Evolutionary conservation across 176 grass and related monocot species (phyloP), one percentile per base, ranked within the genome.

Genomic region (Areca catechu): DNA sequence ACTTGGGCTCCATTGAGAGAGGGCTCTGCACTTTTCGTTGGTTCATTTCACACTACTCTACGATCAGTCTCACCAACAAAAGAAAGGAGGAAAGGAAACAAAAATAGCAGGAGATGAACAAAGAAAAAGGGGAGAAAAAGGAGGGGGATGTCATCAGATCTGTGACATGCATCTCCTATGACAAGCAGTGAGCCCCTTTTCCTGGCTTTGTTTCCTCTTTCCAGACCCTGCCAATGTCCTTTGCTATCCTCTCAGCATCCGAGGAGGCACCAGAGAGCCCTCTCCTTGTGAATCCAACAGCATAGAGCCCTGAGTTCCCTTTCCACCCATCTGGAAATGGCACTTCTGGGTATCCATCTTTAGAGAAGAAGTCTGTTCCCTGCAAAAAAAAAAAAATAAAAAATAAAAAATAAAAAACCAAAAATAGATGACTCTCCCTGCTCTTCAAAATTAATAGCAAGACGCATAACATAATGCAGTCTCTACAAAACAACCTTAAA

Each of bases 81-180:
- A 5, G 17, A 24, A 1, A 2, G 4, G 15, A 20, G 4, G 49
- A 58, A 22, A 25, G 21, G 5, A n/a, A 19, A 18, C 12, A 20
- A 55, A 27, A 49, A 5, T 37, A 48, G 18, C 24, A n/a, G 27
- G 12, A n/a, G 2, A 24, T 5, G 43, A 29, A 29, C 27, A 29
- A 29, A 29, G 5, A 5, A 6, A 29, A 29, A 6, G 4, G 0
- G 27, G 27, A 5, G 4, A 5, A 29, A 6, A 29, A 29, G 27
- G 27, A 5, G 19, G 25, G 12, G 18, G 12, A n/a, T 55, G 10
- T 3, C 18, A 21, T 77, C 76, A 97, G 69, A 88, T 86, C 43
- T 85, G 86, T 0, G 92, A 91, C 77, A 79, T 85, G 25, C 83
- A 80, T 56, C 87, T 81, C 70, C 87, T 72, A 71, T 97, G 83